Evolutionary conservation across 1,284 basidiomycete genomes (phyloP).

Genomic region (Porogramme epimiltina): DNA sequence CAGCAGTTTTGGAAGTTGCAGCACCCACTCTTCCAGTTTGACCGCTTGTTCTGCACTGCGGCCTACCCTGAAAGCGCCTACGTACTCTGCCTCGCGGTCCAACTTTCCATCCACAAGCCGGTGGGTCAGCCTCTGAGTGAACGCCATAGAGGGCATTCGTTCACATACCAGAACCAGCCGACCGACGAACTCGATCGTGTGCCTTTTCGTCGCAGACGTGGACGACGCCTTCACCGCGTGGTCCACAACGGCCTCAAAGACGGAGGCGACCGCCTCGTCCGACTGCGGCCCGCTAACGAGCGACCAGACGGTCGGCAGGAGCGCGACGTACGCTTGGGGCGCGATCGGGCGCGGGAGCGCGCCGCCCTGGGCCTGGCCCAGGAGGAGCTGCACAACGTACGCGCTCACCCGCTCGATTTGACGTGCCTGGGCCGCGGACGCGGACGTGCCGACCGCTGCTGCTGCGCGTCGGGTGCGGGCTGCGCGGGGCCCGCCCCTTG

Average conservation of each 20-base stretch:
- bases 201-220: slow-evolving; percentile 60
- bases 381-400: slow-evolving; percentile 73
- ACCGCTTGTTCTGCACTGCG: slow-evolving; percentile 34
- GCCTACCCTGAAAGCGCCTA: slow-evolving; percentile 48
- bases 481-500: not conserved
- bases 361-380: slow-evolving; percentile 45
- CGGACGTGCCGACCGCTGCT: not conserved
- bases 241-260: slow-evolving; percentile 54
- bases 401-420: slow-evolving; percentile 61
- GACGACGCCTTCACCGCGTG: slow-evolving; percentile 61
- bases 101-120: slow-evolving; percentile 45
- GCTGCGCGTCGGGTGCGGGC: not conserved
- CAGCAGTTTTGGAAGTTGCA: slow-evolving; percentile 72
- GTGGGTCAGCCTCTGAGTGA: not conserved
- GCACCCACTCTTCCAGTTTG: slow-evolving; percentile 62
- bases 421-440: slow-evolving; percentile 24
- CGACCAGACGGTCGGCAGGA: slow-evolving; percentile 86
- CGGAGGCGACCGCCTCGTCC: slow-evolving; percentile 31
- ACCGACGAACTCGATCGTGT: slow-evolving; percentile 73
- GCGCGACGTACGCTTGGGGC: slow-evolving; percentile 62
- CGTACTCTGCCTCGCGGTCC: slow-evolving; percentile 58
- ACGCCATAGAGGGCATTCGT: not conserved
- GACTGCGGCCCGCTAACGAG: slow-evolving; percentile 54
- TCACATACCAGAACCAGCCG: slow-evolving; percentile 64
- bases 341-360: slow-evolving; percentile 46